Percentiles rank a stretch among this genome's conserved stretches.
Evolutionary conservation across 2,329 filamentous ascomycete genomes (phyloP).

Genomic region (Coniosporium tulheliwenetii): DNA sequence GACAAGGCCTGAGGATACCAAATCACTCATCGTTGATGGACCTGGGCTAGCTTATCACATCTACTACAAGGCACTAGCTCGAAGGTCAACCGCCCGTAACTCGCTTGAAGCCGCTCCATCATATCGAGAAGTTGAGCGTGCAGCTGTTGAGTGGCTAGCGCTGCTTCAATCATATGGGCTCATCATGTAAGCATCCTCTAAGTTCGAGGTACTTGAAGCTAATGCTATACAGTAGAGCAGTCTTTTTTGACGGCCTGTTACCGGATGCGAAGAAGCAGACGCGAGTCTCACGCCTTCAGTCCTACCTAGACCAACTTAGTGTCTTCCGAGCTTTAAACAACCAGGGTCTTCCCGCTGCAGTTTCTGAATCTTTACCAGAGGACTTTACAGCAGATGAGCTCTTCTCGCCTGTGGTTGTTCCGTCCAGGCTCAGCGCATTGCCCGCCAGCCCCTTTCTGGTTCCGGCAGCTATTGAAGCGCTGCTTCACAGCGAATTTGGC

Average conservation of each 20-base stretch:
- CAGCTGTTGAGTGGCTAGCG: conserved; percentile 47
- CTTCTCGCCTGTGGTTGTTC: neutral
- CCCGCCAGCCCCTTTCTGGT: conserved; percentile 57
- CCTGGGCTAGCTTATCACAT: conserved; percentile 65
- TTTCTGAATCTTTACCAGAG: conserved; percentile 2
- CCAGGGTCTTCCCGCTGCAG: conserved; percentile 10
- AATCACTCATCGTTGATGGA: conserved; percentile 51
- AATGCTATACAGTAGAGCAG: conserved; percentile 35
- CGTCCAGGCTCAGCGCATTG: conserved; percentile 17
- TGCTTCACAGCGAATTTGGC: conserved; percentile 32
- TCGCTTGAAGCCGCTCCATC: conserved; percentile 39
- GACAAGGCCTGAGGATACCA: neutral
- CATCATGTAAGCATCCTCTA: conserved; percentile 39
- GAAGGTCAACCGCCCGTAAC: conserved; percentile 22
- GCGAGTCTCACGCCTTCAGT: conserved; percentile 44
- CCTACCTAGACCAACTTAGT: conserved; percentile 40
- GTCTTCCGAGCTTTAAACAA: conserved; percentile 25
- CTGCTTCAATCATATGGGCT: conserved; percentile 39
- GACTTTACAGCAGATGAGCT: neutral
- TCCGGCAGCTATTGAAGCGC: conserved; percentile 56
- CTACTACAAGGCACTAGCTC: conserved; percentile 38
- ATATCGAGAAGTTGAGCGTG: conserved; percentile 46
- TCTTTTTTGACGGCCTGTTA: conserved; percentile 78
- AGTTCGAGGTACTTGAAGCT: conserved; percentile 3
- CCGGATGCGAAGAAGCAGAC: conserved; percentile 49